Base-by-base conservation (phyloP, 352 stramenopile genomes). In the Sclerospora graminicola region DNA sequence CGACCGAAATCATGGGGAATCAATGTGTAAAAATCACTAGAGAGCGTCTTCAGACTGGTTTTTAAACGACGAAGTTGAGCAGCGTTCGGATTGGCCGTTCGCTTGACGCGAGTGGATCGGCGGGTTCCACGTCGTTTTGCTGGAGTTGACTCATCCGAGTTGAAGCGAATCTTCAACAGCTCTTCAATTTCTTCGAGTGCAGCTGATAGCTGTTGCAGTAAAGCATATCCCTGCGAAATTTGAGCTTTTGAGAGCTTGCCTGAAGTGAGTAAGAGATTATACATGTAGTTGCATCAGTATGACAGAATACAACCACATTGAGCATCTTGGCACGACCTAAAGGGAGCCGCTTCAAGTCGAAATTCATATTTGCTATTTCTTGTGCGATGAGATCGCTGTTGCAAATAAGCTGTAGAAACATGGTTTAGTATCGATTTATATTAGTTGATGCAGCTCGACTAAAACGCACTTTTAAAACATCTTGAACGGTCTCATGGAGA, bases 1-100 rank as follows among this genome's bases (percentile, higher is more conserved):
- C 68, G 61, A 0, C 75, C 71, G 48, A 84, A 84, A 21, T 87
- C 65, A 37, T 87, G 75, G 8, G 75, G 75, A 32, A 87, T 81
- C 21, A 87, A 31, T 20, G 71, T 74, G 58, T 87, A 87, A 37
- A 87, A 84, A 8, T 77, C 64, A 32, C 62, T 83, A 7, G 69
- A 73, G 0, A 84, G 52, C 14, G 60, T 28, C 38, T 84, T 87
- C 5, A 87, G 48, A 15, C 69, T 60, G 2, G 20, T 52, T 42
- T 80, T 84, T 9, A 76, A 53, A 21, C 60, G 57, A 41, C 60
- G 51, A 9, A 75, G 55, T 26, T 67, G 45, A 10, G 51, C 31
- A 21, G 63, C 43, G 48, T 56, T 62, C 15, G 51, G 44, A 21
- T 57, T 63, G 7, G 46, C 19, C 8, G 52, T 29, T 34, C 47